Base-by-base conservation (phyloP, 1,284 basidiomycete species). In the Puccinia polysora region DNA sequence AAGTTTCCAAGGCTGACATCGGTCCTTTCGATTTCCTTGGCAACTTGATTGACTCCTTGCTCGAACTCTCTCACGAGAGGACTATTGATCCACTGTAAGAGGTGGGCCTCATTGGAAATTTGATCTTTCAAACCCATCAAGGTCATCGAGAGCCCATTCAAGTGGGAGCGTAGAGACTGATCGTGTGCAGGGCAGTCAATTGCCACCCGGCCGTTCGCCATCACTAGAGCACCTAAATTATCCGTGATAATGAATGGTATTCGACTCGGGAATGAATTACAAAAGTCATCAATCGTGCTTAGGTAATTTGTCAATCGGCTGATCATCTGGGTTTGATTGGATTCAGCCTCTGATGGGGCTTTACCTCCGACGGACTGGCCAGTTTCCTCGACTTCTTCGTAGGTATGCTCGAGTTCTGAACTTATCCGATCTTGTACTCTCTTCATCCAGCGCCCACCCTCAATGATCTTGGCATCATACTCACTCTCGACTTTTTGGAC, bases 381-480 rank as follows among this genome's bases (percentile, higher is more conserved):
- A 45, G 30, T 34, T 30, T 52, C 25, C 18, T 67, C 64, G 38
- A 4, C 36, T 43, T 67, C 53, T 36, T 69, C 65, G 45, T 69
- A 69, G 20, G 53, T 68, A 28, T 47, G 38, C 52, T 69, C 65
- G 25, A 69, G 55, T 47, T 69, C 55, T 8, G 59, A 23, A 30
- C 28, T 43, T 20, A 69, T 69, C 34, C 32, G 28, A 69, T 69
- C 65, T 69, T 69, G 65, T 10, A 69, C 55, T n/a, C 40, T 55
- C 34, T 69, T 69, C 52, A 69, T 69, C 55, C 52, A 59, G 25
- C 65, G 52, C 10, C 65, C 55, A 50, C 65, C 65, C 59, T 69
- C 65, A 49, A 69, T 58, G 32, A 59, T 43, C 23, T 56, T 47
- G 40, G 38, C 38, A n/a, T 69, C 65, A 32, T 69, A 47, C 23